These are phyloP conservation scores for Trichoderma gracile DNA, from an alignment of 2,329 filamentous ascomycete genomes.

Conservation along the genomic window DNA sequence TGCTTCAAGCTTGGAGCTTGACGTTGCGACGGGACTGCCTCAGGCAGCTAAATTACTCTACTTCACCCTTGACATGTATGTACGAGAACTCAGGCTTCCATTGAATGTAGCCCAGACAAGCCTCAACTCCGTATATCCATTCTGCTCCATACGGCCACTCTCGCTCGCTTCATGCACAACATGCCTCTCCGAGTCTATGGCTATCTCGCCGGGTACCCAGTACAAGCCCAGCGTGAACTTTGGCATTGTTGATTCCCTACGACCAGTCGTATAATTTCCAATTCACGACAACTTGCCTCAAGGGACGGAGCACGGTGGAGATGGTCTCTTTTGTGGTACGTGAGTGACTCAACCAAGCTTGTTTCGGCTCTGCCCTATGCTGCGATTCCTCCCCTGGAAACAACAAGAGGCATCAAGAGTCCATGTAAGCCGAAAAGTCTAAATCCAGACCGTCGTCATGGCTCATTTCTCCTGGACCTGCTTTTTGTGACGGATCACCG, in stretches of 20 bases:
- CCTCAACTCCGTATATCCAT: too few species aligned
- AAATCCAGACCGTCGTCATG: constrained; percentile 21
- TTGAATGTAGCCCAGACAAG: too few species aligned
- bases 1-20: not conserved
- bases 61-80: not conserved
- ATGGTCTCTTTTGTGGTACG: constrained; percentile 6
- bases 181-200: too few species aligned
- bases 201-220: not conserved
- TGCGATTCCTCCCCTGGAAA: not conserved
- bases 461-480: constrained; percentile 4
- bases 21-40: too few species aligned
- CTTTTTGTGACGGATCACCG: constrained; percentile 5
- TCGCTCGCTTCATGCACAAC: not conserved
- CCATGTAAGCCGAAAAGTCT: not conserved
- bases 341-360: constrained; percentile 8
- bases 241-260: not conserved
- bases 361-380: constrained; percentile 3
- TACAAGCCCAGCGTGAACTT: constrained; percentile 1
- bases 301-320: not conserved
- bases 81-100: not conserved
- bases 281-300: not conserved
- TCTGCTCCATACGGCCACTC: too few species aligned
- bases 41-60: not conserved
- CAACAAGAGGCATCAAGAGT: not conserved
- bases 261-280: constrained; percentile 4